These are phyloP conservation scores for Cyclotella sp. DNA, from an alignment of 108 stramenopile species.

Conservation along the genomic window DNA sequence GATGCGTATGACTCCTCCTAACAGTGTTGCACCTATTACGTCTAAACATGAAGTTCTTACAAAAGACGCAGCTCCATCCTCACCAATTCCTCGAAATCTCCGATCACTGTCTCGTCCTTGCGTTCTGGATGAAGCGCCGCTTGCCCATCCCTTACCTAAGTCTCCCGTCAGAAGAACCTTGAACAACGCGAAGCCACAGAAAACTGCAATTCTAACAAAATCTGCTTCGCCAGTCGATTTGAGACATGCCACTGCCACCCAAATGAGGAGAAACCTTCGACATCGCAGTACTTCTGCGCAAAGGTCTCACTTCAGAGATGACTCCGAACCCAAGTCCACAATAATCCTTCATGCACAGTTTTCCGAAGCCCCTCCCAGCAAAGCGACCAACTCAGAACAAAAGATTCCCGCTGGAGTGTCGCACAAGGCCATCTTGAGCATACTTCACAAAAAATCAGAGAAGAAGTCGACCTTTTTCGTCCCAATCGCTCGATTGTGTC, in stretches of 20 bases:
- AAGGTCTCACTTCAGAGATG: background rate
- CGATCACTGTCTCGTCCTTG: too few species aligned
- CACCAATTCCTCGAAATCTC: too few species aligned
- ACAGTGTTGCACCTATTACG: background rate
- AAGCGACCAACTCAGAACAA: background rate
- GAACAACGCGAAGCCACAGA: background rate
- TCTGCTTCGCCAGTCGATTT: background rate
- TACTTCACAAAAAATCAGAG: background rate
- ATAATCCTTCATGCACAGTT: slow-evolving; percentile 4
- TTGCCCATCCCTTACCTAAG: too few species aligned
- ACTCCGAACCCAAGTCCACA: background rate
- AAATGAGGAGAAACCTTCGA: slow-evolving; percentile 14
- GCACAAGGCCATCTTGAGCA: slow-evolving; percentile 12
- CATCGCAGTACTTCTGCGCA: slow-evolving; percentile 5
- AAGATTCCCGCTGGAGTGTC: background rate
- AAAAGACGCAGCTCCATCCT: too few species aligned
- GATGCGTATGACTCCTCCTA: background rate
- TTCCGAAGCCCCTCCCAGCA: background rate
- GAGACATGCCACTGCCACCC: slow-evolving; percentile 11
- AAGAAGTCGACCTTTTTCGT: slow-evolving; percentile 9
- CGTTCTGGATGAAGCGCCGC: too few species aligned
- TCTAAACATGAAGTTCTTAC: too few species aligned
- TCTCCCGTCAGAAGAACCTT: background rate
- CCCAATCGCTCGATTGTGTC: slow-evolving; percentile 18
- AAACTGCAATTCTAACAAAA: background rate